A percentile compares a stretch with the other conserved stretches of the same genome.
phyloP scores from a whole-genome alignment of 352 stramenopile genomes.

The Stephanocyclus meneghinianus region DNA sequence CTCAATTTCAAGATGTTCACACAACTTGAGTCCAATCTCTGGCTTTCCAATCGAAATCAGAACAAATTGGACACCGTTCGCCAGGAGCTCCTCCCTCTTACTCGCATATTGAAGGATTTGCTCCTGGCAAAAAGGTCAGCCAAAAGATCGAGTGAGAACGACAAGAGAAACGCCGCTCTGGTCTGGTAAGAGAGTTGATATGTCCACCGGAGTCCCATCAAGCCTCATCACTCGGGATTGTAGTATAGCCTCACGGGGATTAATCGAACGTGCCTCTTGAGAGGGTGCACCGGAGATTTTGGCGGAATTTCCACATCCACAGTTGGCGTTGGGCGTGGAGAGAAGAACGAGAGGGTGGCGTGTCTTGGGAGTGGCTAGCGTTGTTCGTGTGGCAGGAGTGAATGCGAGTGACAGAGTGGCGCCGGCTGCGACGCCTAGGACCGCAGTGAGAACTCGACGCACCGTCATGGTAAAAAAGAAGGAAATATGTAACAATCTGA shows the following conservation, averaged over 20 bases:
- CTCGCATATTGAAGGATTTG: slow-evolving; percentile 70
- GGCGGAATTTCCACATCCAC: slow-evolving; percentile 37
- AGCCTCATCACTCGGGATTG: slow-evolving; percentile 40
- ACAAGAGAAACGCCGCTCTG: slow-evolving; percentile 53
- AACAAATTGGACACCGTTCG: slow-evolving; percentile 49
- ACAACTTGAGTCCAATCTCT: slow-evolving; percentile 56
- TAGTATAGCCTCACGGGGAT: slow-evolving; percentile 46
- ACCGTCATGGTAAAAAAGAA: neutral
- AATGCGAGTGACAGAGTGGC: neutral
- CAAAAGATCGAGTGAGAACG: slow-evolving; percentile 67
- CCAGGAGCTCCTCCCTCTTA: slow-evolving; percentile 53
- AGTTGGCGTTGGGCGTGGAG: slow-evolving; percentile 24
- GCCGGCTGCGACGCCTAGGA: neutral
- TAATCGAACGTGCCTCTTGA: slow-evolving; percentile 21
- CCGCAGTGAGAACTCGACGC: neutral
- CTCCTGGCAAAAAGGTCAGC: slow-evolving; percentile 82
- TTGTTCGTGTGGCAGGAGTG: neutral
- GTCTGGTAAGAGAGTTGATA: slow-evolving; percentile 47
- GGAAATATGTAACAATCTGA: no score
- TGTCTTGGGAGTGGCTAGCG: neutral
- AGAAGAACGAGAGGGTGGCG: neutral
- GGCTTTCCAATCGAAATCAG: slow-evolving; percentile 73
- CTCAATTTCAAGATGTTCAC: slow-evolving; percentile 59
- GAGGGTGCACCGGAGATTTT: slow-evolving; percentile 55
- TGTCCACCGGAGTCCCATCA: slow-evolving; percentile 32